Evolutionary conservation across 192 early-diverging fungal genomes (phyloP).

Genomic region (Entomortierella parvispora): DNA sequence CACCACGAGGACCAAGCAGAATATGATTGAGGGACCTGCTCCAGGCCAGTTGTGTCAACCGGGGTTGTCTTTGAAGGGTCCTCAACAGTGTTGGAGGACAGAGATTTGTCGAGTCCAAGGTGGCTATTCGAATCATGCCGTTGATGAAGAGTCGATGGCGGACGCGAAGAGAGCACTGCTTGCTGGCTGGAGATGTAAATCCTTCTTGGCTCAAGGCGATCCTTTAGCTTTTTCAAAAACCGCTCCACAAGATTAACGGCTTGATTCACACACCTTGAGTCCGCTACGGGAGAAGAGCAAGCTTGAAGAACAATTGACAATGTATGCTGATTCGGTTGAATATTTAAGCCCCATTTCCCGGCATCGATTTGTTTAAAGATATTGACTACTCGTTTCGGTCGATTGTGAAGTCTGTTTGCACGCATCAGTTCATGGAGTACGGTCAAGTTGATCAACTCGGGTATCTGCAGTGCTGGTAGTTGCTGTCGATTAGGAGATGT

Average conservation of each 20-base stretch:
- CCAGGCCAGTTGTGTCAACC: too few relatives aligned
- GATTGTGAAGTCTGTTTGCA: slow-evolving; percentile 15
- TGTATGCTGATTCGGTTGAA: slow-evolving; percentile 30
- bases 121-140: too few relatives aligned
- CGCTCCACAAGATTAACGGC: slow-evolving; percentile 17
- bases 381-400: slow-evolving; percentile 16
- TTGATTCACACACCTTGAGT: slow-evolving; percentile 9
- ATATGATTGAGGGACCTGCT: too few relatives aligned
- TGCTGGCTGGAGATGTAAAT: not conserved
- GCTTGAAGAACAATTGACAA: slow-evolving; percentile 44
- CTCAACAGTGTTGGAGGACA: too few relatives aligned
- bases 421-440: slow-evolving; percentile 43
- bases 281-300: slow-evolving; percentile 13
- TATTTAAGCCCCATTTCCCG: slow-evolving; percentile 23
- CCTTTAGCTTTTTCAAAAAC: not conserved
- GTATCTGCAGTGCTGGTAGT: not conserved
- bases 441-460: slow-evolving; percentile 22
- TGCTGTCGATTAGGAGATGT: not conserved
- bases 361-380: slow-evolving; percentile 29
- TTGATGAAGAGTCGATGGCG: too few relatives aligned
- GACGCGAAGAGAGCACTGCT: not conserved
- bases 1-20: too few relatives aligned
- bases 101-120: too few relatives aligned
- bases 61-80: too few relatives aligned
- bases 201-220: not conserved